Base-by-base conservation (phyloP, 306 rosid genomes). In the Abrus precatorius region DNA sequence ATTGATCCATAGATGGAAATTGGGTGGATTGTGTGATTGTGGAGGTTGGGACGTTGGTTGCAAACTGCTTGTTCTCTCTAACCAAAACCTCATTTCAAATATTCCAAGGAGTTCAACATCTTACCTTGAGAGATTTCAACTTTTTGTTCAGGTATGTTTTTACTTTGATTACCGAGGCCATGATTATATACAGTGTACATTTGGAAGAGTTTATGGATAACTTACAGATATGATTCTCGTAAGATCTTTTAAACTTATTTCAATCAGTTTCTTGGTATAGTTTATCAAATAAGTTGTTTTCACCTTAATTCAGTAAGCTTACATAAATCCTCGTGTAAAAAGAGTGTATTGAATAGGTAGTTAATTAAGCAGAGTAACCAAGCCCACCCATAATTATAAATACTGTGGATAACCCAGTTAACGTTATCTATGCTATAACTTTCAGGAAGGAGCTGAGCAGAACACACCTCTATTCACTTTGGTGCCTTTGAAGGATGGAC, bases 41-140 rank as follows among this genome's bases (percentile, higher is more conserved):
- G 99, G 98, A 55, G 99, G 99, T 73, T 95, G 98, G 99, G 99
- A 95, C 76, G 81, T 90, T 72, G 99, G 94, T 44, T 95, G 99
- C 95, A 91, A 93, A 82, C 82, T 95, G 66, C 91, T 72, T 57
- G 90, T 93, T 78, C 92, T 95, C 56, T 89, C 92, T 41, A 93
- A 90, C 65, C 75, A 83, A 65, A 82, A 83, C 54, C 81, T 38
- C 27, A 53, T 66, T 84, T 69, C 80, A 57, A 84, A 75, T 61
- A 38, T 41, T 43, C 69, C 75, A 4, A 80, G 79, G 50, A 56
- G 81, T 48, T 77, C 85, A 74, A 76, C 75, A 76, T 60, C 85
- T 61, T 67, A 71, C 48, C 76, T 20, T 28, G 80, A 85, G 29
- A 44, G 60, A 57, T 75, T 90, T 82, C 92, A 95, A 78, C 98